Evolutionary conservation across 257 asterid species (phyloP).

Genomic region (Petunia secreta): DNA sequence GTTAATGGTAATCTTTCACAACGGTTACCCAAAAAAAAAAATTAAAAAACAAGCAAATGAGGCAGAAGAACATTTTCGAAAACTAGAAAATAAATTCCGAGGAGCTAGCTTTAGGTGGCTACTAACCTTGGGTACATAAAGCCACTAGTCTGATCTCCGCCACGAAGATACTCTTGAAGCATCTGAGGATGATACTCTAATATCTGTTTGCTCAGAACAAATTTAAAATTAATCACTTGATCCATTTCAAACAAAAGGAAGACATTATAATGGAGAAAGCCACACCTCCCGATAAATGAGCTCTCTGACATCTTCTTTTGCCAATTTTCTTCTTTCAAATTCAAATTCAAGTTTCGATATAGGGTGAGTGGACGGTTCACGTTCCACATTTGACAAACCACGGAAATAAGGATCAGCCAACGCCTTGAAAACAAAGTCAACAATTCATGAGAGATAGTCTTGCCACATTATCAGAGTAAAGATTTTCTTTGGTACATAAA

Average conservation of each 20-base stretch:
- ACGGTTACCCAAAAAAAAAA: too few relatives aligned
- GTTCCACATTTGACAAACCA: slow-evolving; percentile 77
- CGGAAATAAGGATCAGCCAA: slow-evolving; percentile 79
- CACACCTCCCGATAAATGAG: slow-evolving; percentile 69
- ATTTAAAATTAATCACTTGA: slow-evolving; percentile 22
- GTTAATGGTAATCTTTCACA: too few relatives aligned
- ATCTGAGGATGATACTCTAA: slow-evolving; percentile 97
- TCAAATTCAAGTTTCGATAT: slow-evolving; percentile 96
- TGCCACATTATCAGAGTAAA: neutral
- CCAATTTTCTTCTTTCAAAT: slow-evolving; percentile 83
- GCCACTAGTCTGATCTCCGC: slow-evolving; percentile 95
- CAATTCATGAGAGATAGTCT: slow-evolving; percentile 18
- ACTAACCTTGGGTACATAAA: slow-evolving; percentile 97
- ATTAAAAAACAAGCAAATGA: neutral
- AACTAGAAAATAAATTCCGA: neutral
- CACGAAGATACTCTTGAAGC: slow-evolving; percentile 88
- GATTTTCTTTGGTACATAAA: neutral
- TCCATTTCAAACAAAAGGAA: slow-evolving; percentile 31
- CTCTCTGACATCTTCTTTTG: slow-evolving; percentile 95
- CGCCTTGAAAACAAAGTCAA: slow-evolving; percentile 54
- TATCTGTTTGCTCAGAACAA: slow-evolving; percentile 58
- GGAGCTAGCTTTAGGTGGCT: slow-evolving; percentile 20
- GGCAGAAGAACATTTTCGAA: neutral
- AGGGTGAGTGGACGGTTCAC: slow-evolving; percentile 82
- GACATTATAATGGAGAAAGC: slow-evolving; percentile 12